Evolutionary conservation across 371 early-diverging fungal genomes (phyloP).

Genomic region (Dinochytrium kinnereticum): DNA sequence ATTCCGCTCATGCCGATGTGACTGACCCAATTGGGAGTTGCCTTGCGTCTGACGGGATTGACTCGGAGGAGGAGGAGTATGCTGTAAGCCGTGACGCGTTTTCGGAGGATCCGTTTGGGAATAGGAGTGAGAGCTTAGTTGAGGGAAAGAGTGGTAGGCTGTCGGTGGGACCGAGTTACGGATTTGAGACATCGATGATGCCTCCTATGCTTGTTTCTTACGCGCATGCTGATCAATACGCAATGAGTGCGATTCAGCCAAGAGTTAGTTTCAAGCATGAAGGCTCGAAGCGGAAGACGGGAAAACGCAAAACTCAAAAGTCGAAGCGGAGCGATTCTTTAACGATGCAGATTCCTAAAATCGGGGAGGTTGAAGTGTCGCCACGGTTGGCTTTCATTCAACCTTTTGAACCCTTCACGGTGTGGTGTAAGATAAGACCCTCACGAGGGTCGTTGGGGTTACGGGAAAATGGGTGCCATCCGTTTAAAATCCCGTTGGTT

Average conservation of each 20-base stretch:
- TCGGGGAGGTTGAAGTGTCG: conserved; percentile 40
- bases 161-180: background rate
- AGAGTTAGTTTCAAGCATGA: background rate
- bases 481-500: conserved; percentile 24
- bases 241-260: background rate
- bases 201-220: background rate
- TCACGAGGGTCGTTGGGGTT: conserved; percentile 23
- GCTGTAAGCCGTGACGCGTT: background rate
- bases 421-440: conserved; percentile 44
- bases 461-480: conserved; percentile 24
- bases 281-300: background rate
- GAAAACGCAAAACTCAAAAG: background rate
- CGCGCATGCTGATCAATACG: background rate
- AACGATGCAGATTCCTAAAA: conserved; percentile 17
- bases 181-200: background rate
- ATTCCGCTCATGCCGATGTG: background rate
- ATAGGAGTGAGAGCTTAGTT: too few relatives aligned
- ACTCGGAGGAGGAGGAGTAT: conserved; percentile 18
- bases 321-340: conserved; percentile 31
- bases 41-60: conserved; percentile 34
- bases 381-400: conserved; percentile 44
- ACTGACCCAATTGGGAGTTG: conserved; percentile 3
- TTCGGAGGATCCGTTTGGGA: background rate
- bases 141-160: background rate
- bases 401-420: conserved; percentile 38